A percentile compares a stretch with the other conserved stretches of the same genome.
Conservation (phyloP, 2,329 filamentous ascomycete species). For the Fusarium dimerum region DNA sequence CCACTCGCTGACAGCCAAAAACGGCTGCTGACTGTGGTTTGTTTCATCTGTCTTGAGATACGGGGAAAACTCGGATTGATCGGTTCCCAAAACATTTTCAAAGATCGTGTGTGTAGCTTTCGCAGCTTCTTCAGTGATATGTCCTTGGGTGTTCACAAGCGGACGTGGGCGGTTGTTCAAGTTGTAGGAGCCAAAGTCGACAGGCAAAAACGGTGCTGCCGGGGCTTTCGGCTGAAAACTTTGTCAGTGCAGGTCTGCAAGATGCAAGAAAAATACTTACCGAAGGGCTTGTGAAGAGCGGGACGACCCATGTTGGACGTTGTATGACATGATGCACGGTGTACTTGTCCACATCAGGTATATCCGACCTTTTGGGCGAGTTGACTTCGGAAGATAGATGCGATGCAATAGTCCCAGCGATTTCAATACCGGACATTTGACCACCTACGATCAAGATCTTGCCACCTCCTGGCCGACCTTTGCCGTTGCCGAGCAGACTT, state of each 20-base stretch:
- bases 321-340: constrained; percentile 69
- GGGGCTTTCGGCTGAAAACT: constrained; percentile 41
- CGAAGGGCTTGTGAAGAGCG: constrained; percentile 55
- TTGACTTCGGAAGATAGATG: constrained; percentile 67
- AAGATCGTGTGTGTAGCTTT: constrained; percentile 54
- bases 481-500: constrained; percentile 44
- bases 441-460: constrained; percentile 77
- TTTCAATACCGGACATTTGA: constrained; percentile 81
- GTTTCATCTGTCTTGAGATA: constrained; percentile 41
- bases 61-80: constrained; percentile 54
- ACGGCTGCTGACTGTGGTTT: constrained; percentile 55
- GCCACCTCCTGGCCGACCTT: constrained; percentile 41
- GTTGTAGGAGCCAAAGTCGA: constrained; percentile 75
- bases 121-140: constrained; percentile 61
- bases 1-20: constrained; percentile 68
- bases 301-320: constrained; percentile 72
- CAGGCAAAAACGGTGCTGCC: constrained; percentile 65
- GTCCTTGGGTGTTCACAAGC: constrained; percentile 64
- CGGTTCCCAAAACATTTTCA: constrained; percentile 48
- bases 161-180: constrained; percentile 60
- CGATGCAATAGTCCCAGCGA: constrained; percentile 69
- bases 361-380: constrained; percentile 45
- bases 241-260: background rate
- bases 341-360: constrained; percentile 50
- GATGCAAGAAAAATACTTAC: constrained; percentile 31